Percentiles rank a stretch among this genome's conserved stretches.
phyloP scores from a whole-genome alignment of 2,329 filamentous ascomycete genomes.

The Apiospora marii region DNA sequence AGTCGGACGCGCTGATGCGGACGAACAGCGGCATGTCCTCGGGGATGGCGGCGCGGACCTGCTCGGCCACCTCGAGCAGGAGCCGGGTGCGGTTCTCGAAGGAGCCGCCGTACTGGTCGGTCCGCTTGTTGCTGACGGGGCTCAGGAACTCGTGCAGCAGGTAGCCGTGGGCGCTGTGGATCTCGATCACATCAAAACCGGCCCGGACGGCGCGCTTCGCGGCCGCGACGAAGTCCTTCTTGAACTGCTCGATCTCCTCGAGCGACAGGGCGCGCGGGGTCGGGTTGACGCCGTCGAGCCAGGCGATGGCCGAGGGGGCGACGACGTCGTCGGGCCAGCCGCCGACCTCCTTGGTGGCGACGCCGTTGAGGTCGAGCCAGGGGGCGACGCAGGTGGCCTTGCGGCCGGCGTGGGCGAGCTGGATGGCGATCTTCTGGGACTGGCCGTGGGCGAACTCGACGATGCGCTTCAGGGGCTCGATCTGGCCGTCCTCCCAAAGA shows the following conservation, averaged over 20 bases:
- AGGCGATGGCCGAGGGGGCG: conserved; percentile 59
- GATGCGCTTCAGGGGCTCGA: conserved; percentile 73
- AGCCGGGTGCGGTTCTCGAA: conserved; percentile 77
- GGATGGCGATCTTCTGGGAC: conserved; percentile 72
- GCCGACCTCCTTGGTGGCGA: conserved; percentile 40
- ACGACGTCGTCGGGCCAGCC: conserved; percentile 60
- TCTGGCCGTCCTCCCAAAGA: conserved; percentile 86
- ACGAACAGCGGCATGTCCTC: conserved; percentile 71
- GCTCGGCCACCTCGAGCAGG: conserved; percentile 70
- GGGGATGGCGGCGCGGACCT: conserved; percentile 67
- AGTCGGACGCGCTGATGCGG: conserved; percentile 73
- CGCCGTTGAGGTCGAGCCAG: conserved; percentile 39
- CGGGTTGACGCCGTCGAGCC: conserved; percentile 63
- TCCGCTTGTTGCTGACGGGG: conserved; percentile 74
- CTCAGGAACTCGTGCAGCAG: conserved; percentile 75
- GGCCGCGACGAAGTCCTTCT: conserved; percentile 45
- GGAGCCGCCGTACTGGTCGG: conserved; percentile 71
- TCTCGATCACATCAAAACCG: conserved; percentile 71
- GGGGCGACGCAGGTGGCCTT: conserved; percentile 48
- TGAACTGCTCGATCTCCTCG: conserved; percentile 45
- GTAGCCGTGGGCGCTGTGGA: conserved; percentile 84
- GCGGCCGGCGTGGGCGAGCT: conserved; percentile 70
- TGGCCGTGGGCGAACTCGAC: conserved; percentile 63
- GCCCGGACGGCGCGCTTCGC: conserved; percentile 49
- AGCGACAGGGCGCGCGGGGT: conserved; percentile 65